Evolutionary conservation across 192 early-diverging fungal species (phyloP).

Genomic region (Phycomyces blakesleeanus): DNA sequence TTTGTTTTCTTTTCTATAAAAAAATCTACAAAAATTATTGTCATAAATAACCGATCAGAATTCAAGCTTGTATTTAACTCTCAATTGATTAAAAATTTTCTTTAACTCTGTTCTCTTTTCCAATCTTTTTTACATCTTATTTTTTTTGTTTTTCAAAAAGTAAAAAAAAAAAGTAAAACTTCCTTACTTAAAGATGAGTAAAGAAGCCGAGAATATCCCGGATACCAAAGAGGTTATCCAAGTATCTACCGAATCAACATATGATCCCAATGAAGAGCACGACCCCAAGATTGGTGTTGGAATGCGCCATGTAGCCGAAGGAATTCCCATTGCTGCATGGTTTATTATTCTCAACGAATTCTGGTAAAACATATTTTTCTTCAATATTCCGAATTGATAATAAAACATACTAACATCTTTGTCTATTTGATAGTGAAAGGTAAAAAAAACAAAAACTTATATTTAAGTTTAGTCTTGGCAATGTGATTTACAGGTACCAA

Average conservation of each 20-base stretch:
- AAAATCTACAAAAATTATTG: not conserved
- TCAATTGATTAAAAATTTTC: not conserved
- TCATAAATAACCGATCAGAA: too few relatives aligned
- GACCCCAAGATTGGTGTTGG: slow-evolving; percentile 29
- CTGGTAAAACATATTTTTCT: slow-evolving; percentile 31
- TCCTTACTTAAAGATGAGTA: too few relatives aligned
- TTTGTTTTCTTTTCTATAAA: too few relatives aligned
- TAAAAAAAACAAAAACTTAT: too few relatives aligned
- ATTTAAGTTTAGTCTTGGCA: too few relatives aligned
- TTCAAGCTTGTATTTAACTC: too few relatives aligned
- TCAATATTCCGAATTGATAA: slow-evolving; percentile 2
- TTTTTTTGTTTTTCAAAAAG: not conserved
- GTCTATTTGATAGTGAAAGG: slow-evolving; percentile 15
- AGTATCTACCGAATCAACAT: not conserved
- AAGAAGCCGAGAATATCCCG: too few relatives aligned
- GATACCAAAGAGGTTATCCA: too few relatives aligned
- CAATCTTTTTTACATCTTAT: not conserved
- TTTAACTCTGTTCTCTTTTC: slow-evolving; percentile 1
- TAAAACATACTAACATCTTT: not conserved
- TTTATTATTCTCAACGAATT: slow-evolving; percentile 61
- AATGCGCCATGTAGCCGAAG: slow-evolving; percentile 46
- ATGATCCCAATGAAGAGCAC: slow-evolving; percentile 8
- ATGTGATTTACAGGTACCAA: too few relatives aligned
- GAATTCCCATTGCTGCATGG: slow-evolving; percentile 44
- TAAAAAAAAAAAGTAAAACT: slow-evolving; percentile 3